phyloP scores from a whole-genome alignment of 73 alveolate species.

The Tetrahymena borealis region DNA sequence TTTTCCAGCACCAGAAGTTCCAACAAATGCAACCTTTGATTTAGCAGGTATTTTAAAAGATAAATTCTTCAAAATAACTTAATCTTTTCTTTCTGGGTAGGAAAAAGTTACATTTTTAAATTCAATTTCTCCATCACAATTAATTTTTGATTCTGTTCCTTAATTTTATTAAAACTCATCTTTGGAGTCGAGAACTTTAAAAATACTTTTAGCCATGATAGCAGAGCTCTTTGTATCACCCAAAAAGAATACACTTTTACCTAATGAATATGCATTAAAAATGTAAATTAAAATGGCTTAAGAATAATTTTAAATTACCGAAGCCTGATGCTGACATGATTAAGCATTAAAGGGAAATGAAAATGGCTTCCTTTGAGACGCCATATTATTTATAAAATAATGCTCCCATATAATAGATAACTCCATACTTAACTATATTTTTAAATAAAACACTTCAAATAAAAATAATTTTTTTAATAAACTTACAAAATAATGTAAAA shows the following conservation, averaged over 20 bases:
- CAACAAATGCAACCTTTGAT: conserved; percentile 73
- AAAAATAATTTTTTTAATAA: too few species aligned
- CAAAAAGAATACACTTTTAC: conserved; percentile 31
- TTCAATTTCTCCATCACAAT: conserved; percentile 51
- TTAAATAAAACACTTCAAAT: too few species aligned
- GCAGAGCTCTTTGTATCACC: conserved; percentile 48
- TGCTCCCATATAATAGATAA: not conserved
- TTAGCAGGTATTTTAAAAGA: conserved; percentile 60
- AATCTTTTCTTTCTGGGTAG: conserved; percentile 53
- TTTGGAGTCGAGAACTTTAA: conserved; percentile 6
- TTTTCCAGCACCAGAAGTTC: conserved; percentile 78
- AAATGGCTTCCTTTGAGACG: conserved; percentile 40
- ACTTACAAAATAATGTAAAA: conserved; percentile 38
- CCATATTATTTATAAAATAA: conserved; percentile 42
- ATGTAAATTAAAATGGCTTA: conserved; percentile 54
- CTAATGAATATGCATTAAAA: conserved; percentile 55
- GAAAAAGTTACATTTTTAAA: conserved; percentile 64
- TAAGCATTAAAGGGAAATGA: conserved; percentile 50
- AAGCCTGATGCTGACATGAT: conserved; percentile 28
- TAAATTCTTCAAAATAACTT: conserved; percentile 48
- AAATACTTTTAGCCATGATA: conserved; percentile 34
- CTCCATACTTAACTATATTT: not conserved
- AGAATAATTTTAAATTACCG: conserved; percentile 42
- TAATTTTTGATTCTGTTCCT: not conserved
- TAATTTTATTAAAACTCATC: not conserved